Evolutionary conservation across 176 grass and related monocot genomes (phyloP).

Genomic region (Eremochloa ophiuroides): DNA sequence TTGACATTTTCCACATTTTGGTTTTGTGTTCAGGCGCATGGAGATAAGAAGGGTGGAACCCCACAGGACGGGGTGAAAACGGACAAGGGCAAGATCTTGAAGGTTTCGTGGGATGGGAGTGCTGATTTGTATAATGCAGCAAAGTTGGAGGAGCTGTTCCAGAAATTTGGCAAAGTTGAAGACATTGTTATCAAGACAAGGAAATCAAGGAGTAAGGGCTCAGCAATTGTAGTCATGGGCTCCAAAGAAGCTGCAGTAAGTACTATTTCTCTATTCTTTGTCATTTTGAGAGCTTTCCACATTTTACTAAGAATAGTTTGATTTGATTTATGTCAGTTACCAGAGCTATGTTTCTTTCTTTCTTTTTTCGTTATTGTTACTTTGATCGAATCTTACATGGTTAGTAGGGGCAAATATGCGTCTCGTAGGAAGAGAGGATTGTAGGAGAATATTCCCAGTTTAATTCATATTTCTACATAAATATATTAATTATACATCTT

Average conservation of each 20-base stretch:
- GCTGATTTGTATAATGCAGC: slow-evolving; percentile 58
- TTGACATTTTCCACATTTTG: neutral
- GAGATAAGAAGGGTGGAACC: slow-evolving; percentile 30
- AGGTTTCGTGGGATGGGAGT: slow-evolving; percentile 84
- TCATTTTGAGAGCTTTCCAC: neutral
- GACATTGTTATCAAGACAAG: slow-evolving; percentile 79
- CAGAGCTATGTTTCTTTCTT: neutral
- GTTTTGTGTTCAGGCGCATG: slow-evolving; percentile 24
- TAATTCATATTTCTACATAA: neutral
- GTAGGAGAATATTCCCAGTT: neutral
- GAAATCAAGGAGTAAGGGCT: slow-evolving; percentile 64
- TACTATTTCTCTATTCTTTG: slow-evolving; percentile 14
- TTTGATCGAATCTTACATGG: neutral
- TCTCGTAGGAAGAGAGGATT: neutral
- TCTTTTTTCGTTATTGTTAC: neutral
- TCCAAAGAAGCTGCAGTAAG: slow-evolving; percentile 79
- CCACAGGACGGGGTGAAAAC: slow-evolving; percentile 27
- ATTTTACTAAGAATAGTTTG: neutral
- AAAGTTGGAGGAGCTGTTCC: slow-evolving; percentile 67
- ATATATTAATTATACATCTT: neutral
- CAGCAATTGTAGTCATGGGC: slow-evolving; percentile 78
- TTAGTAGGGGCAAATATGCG: neutral
- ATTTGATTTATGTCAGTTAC: neutral
- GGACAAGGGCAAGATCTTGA: slow-evolving; percentile 63
- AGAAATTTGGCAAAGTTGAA: slow-evolving; percentile 73